Base-by-base conservation (phyloP, 2,329 filamentous ascomycete species). In the Cordyceps cateniannulata region DNA sequence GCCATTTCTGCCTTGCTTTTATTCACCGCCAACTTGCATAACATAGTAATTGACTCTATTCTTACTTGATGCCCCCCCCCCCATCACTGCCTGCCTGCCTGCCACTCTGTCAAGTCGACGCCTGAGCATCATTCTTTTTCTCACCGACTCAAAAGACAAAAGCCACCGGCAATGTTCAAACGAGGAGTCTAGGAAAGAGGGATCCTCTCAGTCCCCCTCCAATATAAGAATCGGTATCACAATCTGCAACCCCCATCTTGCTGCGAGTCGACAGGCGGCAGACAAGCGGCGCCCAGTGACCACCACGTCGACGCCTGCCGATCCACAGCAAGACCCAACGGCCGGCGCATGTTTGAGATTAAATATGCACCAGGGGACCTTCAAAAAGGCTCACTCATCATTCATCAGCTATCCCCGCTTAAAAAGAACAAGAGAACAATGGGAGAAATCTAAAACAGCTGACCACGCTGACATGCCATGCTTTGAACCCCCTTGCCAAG, bases 191-290 rank as follows among this genome's bases (percentile, higher is more conserved):
- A 16, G 16, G 5, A 40, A 16, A 1, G 22, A 12, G 42, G 56
- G 56, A 59, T 51, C 56, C 56, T 59, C 56, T 35, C 25, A 24
- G 24, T 38, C 32, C 47, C 56, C 56, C 56, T 59, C 56, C 47
- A 59, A 59, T 59, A 59, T 59, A 44, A 59, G n/a, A 59, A 51
- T 59, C 56, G 56, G 56, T 59, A 44, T 59, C 56, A 59, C 25
- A 59, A 59, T 59, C 45, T 59, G 54, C 54, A 45, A 29, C 54
- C 16, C 14, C 16, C 38, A n/a, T 42, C 16, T 20, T 55, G 40
- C 52, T 55, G 32, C 54, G 29, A 49, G 54, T 40, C 54, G 40
- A 24, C 27, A 47, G 25, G 48, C 52, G 25, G 40, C 18, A 47
- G 27, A 20, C 35, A 35, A 12, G 8, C 6, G 9, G 29, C 4